Conservation (phyloP, 73 alveolate genomes). For the Strombidium stylifer region DNA sequence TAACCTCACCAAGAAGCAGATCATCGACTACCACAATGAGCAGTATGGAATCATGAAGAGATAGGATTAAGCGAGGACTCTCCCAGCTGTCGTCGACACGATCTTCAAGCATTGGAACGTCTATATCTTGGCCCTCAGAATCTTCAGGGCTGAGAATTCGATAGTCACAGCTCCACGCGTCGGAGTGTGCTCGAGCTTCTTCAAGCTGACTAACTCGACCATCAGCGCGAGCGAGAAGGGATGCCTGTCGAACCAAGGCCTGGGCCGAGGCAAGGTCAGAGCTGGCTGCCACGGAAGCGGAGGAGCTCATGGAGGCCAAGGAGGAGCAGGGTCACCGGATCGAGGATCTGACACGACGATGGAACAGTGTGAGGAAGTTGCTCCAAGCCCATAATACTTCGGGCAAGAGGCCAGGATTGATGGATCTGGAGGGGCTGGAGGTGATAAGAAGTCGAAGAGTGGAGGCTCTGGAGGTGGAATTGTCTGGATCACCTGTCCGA, state of each 20-base stretch:
- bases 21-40: too few relatives aligned
- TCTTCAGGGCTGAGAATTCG: too few relatives aligned
- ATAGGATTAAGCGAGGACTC: too few relatives aligned
- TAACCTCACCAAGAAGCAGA: too few relatives aligned
- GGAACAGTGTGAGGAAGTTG: too few relatives aligned
- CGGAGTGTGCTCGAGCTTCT: slow-evolving; percentile 5
- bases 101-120: too few relatives aligned
- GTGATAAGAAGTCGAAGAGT: background rate
- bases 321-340: slow-evolving; percentile 41
- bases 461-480: slow-evolving; percentile 47
- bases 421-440: slow-evolving; percentile 54
- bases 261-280: slow-evolving; percentile 18
- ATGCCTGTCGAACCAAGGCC: slow-evolving; percentile 17
- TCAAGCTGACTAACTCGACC: background rate
- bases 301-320: slow-evolving; percentile 28
- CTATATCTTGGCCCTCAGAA: too few relatives aligned
- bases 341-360: background rate
- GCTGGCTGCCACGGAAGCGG: slow-evolving; percentile 42
- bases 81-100: too few relatives aligned
- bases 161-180: background rate
- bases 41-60: too few relatives aligned
- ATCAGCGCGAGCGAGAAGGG: slow-evolving; percentile 9
- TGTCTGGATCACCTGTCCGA: slow-evolving; percentile 13
- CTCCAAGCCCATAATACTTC: background rate
- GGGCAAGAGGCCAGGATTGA: slow-evolving; percentile 11